Evolutionary conservation across 257 asterid genomes (phyloP).

Genomic region (Fraxinus quadrangulata): DNA sequence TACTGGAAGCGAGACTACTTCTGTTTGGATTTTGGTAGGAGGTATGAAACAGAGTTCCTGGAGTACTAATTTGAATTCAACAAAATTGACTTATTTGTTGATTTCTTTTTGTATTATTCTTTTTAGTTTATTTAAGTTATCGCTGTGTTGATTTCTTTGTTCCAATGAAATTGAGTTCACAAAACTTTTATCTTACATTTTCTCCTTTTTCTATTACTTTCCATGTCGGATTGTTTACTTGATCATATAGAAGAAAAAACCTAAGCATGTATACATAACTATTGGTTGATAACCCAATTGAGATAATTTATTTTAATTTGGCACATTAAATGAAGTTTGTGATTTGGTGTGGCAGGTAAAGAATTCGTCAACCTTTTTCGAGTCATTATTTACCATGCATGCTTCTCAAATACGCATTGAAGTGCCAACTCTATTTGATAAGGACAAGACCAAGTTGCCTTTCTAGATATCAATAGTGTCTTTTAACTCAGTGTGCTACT

Average conservation of each 20-base stretch:
- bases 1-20: no score
- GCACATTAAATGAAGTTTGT: conserved; percentile 19
- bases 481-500: no score
- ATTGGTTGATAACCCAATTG: conserved; percentile 2
- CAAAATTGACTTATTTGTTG: no score
- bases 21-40: no score
- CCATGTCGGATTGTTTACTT: background rate
- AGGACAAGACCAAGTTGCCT: no score
- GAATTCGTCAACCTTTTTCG: no score
- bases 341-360: conserved; percentile 28
- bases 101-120: background rate
- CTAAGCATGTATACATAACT: background rate
- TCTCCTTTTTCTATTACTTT: background rate
- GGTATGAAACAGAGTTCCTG: no score
- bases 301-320: conserved; percentile 8
- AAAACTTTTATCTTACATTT: background rate
- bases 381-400: no score
- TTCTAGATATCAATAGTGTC: no score
- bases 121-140: conserved; percentile 2
- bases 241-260: background rate
- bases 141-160: background rate
- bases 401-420: no score
- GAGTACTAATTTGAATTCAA: no score
- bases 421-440: no score
- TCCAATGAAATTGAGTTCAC: background rate